A percentile compares a stretch with the other conserved stretches of the same genome.
Conservation (phyloP, 2,329 filamentous ascomycete genomes). For the Diplodia intermedia region DNA sequence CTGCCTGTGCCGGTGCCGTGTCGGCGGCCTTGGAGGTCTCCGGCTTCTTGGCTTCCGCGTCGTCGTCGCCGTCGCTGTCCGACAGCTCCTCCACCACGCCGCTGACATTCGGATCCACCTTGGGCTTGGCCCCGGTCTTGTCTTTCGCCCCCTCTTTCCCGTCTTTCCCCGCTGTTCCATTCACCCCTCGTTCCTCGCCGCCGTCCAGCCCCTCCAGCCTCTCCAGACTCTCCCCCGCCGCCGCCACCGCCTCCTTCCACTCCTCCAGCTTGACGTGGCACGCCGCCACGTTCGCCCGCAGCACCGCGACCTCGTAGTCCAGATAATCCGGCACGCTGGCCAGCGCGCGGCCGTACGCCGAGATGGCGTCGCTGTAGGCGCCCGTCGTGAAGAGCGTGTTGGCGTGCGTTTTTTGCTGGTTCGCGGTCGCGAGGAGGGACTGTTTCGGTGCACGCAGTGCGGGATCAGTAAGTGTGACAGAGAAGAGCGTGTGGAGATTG, state of each 20-base stretch:
- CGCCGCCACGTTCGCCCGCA: conserved; percentile 87
- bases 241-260: conserved; percentile 82
- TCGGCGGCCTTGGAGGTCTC: conserved; percentile 44
- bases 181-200: conserved; percentile 35
- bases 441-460: conserved; percentile 41
- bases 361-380: conserved; percentile 78
- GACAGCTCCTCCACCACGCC: conserved; percentile 46
- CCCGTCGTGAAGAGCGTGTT: conserved; percentile 79
- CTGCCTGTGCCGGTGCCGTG: no score
- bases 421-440: conserved; percentile 74
- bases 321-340: conserved; percentile 81
- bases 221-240: conserved; percentile 75
- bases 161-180: conserved; percentile 34
- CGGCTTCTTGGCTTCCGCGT: no score
- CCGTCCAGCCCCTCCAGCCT: conserved; percentile 69
- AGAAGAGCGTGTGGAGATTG: background rate
- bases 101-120: conserved; percentile 48
- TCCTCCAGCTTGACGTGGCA: conserved; percentile 84
- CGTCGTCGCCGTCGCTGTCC: conserved; percentile 51
- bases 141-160: conserved; percentile 36
- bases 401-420: conserved; percentile 74
- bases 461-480: background rate
- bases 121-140: conserved; percentile 37
- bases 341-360: conserved; percentile 81
- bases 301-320: conserved; percentile 84